Evolutionary conservation across 805 yeast genomes (phyloP).

Genomic region (Spathaspora gorwiae): DNA sequence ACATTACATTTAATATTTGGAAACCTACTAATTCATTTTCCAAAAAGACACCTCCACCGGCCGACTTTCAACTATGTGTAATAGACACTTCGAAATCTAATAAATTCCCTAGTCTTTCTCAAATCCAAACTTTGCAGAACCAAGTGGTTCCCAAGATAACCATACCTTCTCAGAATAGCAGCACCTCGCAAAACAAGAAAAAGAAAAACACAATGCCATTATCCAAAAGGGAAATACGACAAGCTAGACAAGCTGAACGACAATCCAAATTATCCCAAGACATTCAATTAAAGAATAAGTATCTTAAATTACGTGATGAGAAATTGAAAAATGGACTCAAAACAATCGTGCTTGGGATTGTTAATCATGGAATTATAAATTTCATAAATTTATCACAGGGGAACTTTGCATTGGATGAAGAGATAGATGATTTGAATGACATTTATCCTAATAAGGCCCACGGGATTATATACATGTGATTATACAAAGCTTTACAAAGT

Average conservation of each 20-base stretch:
- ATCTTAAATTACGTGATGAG: constrained; percentile 28
- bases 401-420: constrained; percentile 35
- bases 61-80: constrained; percentile 71
- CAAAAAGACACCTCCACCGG: constrained; percentile 62
- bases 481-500: too few species aligned
- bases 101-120: constrained; percentile 43
- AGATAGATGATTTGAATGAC: constrained; percentile 12
- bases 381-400: constrained; percentile 52
- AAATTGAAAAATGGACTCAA: constrained; percentile 51
- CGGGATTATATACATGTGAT: constrained; percentile 11
- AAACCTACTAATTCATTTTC: constrained; percentile 71
- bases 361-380: constrained; percentile 72
- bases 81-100: constrained; percentile 39
- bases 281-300: constrained; percentile 21
- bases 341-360: constrained; percentile 58
- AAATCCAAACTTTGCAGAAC: constrained; percentile 27
- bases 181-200: background rate
- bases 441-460: constrained; percentile 14
- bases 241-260: constrained; percentile 21
- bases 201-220: constrained; percentile 14
- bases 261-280: constrained; percentile 22
- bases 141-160: constrained; percentile 1
- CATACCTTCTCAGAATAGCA: too few species aligned
- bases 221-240: constrained; percentile 22
- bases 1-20: constrained; percentile 68